phyloP scores from a whole-genome alignment of 2,329 filamentous ascomycete species.

The Seiridium cupressi region DNA sequence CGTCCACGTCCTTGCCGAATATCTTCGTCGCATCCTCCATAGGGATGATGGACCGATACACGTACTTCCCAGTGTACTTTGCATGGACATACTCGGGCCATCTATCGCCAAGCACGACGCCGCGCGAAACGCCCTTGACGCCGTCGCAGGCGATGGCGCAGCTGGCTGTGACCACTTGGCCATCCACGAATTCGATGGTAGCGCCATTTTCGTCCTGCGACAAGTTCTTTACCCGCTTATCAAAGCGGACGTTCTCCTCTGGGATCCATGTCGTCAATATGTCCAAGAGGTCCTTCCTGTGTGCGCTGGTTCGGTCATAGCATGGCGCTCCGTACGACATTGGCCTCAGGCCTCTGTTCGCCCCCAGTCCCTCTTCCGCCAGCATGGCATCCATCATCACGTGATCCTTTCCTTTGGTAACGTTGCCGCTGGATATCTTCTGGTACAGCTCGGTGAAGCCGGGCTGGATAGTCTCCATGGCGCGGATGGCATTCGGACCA shows the following conservation, averaged over 20 bases:
- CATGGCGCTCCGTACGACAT: slow-evolving; percentile 32
- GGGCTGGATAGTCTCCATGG: slow-evolving; percentile 38
- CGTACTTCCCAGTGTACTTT: slow-evolving; percentile 24
- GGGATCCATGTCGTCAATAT: slow-evolving; percentile 34
- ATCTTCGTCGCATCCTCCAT: slow-evolving; percentile 22
- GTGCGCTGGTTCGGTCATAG: slow-evolving; percentile 36
- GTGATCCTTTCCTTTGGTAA: slow-evolving; percentile 32
- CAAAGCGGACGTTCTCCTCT: slow-evolving; percentile 19
- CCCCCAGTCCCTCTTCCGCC: slow-evolving; percentile 35
- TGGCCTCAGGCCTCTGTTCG: slow-evolving; percentile 31
- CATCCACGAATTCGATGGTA: slow-evolving; percentile 20
- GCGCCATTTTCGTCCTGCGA: slow-evolving; percentile 19
- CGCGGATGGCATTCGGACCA: slow-evolving; percentile 37
- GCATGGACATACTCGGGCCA: slow-evolving; percentile 21
- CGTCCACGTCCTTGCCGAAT: slow-evolving; percentile 16
- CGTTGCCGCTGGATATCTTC: slow-evolving; percentile 34
- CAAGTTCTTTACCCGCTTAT: slow-evolving; percentile 18
- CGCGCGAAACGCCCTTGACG: slow-evolving; percentile 21
- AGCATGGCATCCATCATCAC: slow-evolving; percentile 38
- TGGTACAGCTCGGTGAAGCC: slow-evolving; percentile 35
- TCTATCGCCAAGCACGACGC: slow-evolving; percentile 20
- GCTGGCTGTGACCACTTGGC: slow-evolving; percentile 13
- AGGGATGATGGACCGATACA: slow-evolving; percentile 26
- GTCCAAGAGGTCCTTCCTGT: slow-evolving; percentile 38
- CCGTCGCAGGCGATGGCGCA: slow-evolving; percentile 25